Base-by-base conservation (phyloP, 352 stramenopile species). In the Pythium folliculosum region DNA sequence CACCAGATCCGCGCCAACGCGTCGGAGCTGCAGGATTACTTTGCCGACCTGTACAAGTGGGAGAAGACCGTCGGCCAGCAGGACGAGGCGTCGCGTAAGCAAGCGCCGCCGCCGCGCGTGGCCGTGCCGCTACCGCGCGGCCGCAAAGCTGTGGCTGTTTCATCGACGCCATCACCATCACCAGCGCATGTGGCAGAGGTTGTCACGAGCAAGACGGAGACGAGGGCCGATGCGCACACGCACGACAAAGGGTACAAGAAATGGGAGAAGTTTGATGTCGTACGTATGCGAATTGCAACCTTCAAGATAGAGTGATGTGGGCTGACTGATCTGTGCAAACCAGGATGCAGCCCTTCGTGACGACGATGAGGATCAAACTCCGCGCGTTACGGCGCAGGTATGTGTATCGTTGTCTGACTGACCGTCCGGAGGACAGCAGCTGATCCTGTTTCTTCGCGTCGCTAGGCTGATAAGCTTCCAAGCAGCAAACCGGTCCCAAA, bases 161-260 rank as follows among this genome's bases (percentile, higher is more conserved):
- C 30, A 44, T 40, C 44, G 51, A 71, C 49, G 44, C 16, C 19
- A 38, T 58, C 54, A 19, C 7, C 21, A 44, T 58, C 57, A n/a
- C 5, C 44, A 63, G 47, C 23, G 14, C 19, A 22, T 17, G n/a
- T 25, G 10, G 1, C n/a, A 63, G 32, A 19, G 9, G 3, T 37
- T 23, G 37, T 4, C 5, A 23, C 0, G 32, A 45, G 25, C 9
- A 19, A 19, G 9, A 45, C n/a, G 27, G 25, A 22, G 30, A 87
- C 83, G 53, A 49, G 67, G 12, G 68, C 78, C 7, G 87, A 89
- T 52, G 76, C 74, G 6, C 91, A 97, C 49, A 95, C 88, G 30
- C 90, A 97, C 64, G 88, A 97, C 60, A 94, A 94, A 67, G 89
- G 89, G 43, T 97, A 97, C 75, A 82, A 91, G 44, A 91, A 92